phyloP scores from a whole-genome alignment of 345 rosid species.

The Excoecaria cochinchinensis region DNA sequence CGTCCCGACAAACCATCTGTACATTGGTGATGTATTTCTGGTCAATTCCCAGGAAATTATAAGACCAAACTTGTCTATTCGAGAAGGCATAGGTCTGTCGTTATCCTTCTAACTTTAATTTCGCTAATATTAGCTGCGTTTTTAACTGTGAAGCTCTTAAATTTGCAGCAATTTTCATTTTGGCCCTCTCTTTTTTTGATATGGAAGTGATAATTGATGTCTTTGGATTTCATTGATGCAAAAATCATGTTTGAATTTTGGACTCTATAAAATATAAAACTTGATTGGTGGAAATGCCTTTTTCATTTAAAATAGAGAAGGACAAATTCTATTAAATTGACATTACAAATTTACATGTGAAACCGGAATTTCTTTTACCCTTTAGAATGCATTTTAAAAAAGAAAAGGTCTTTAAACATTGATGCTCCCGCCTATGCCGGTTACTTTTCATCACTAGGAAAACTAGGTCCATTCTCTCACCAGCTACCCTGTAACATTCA shows the following conservation, averaged over 20 bases:
- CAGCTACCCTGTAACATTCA: neutral
- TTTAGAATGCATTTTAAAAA: neutral
- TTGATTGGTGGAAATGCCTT: neutral
- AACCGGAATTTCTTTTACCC: neutral
- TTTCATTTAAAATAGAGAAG: neutral
- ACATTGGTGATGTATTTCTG: constrained; percentile 78
- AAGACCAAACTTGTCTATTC: constrained; percentile 78
- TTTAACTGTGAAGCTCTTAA: constrained; percentile 7
- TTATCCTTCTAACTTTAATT: constrained; percentile 4
- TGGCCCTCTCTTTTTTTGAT: neutral
- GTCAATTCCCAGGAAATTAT: constrained; percentile 77
- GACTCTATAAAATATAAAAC: neutral
- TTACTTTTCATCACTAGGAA: neutral
- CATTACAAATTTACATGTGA: neutral
- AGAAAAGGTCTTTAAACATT: neutral
- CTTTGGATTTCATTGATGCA: neutral
- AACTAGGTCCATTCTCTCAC: neutral
- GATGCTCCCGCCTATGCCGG: neutral
- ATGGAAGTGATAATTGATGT: constrained; percentile 1
- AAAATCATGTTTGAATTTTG: neutral
- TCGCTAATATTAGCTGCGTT: neutral
- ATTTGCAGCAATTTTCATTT: neutral
- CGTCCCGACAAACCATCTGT: constrained; percentile 84
- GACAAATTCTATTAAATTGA: neutral
- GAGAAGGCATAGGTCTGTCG: constrained; percentile 82